Evolutionary conservation across 106 monocot species (phyloP).

Genomic region (Platanthera zijinensis): DNA sequence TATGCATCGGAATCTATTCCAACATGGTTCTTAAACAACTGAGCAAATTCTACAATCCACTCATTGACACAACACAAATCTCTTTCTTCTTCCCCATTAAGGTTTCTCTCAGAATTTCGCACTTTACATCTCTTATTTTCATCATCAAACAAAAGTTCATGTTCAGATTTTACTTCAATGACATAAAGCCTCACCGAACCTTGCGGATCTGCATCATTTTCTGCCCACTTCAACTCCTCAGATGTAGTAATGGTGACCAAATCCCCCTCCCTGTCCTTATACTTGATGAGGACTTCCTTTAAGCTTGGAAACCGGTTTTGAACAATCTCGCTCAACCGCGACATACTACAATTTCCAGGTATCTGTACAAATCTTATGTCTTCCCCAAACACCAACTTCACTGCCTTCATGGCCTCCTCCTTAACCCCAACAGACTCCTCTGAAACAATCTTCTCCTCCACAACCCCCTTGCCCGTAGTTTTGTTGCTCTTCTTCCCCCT

Average conservation of each 20-base stretch:
- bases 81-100: conserved; percentile 18
- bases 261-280: conserved; percentile 87
- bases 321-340: conserved; percentile 60
- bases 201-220: conserved; percentile 52
- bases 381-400: conserved; percentile 79
- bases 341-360: conserved; percentile 41
- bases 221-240: conserved; percentile 82
- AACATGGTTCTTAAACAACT: conserved; percentile 70
- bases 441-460: conserved; percentile 3
- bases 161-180: conserved; percentile 68
- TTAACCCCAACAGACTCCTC: conserved; percentile 7
- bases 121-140: conserved; percentile 18
- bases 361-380: conserved; percentile 83
- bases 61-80: conserved; percentile 42
- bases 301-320: conserved; percentile 53
- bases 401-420: conserved; percentile 31
- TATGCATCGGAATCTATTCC: conserved; percentile 76
- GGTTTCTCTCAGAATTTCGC: conserved; percentile 16
- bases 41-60: conserved; percentile 89
- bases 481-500: conserved; percentile 44
- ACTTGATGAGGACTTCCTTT: conserved; percentile 71
- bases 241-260: conserved; percentile 78
- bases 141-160: conserved; percentile 52
- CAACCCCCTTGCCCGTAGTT: conserved; percentile 13
- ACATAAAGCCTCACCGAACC: conserved; percentile 62